A percentile compares a stretch with the other conserved stretches of the same genome.
These are phyloP conservation scores for Amylocarpus encephaloides DNA, from an alignment of 2,329 filamentous ascomycete species.

Conservation along the genomic window DNA sequence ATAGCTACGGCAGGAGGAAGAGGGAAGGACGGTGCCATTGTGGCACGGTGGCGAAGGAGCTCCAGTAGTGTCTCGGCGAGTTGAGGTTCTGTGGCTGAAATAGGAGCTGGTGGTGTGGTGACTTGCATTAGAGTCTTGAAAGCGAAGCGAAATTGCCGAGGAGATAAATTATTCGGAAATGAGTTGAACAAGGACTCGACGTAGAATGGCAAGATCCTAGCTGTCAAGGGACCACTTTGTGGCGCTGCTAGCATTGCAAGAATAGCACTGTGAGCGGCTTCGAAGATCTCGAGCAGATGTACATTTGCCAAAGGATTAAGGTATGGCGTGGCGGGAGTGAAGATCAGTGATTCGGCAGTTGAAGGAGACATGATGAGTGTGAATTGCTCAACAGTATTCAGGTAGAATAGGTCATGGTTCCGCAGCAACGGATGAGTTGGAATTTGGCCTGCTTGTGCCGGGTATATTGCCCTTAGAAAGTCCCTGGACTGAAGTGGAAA, in stretches of 20 bases:
- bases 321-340: constrained; percentile 58
- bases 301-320: constrained; percentile 39
- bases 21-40: constrained; percentile 44
- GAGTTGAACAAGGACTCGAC: constrained; percentile 60
- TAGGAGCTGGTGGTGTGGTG: constrained; percentile 55
- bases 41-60: constrained; percentile 53
- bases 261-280: constrained; percentile 65
- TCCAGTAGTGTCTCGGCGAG: constrained; percentile 60
- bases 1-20: constrained; percentile 28
- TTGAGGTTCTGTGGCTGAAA: constrained; percentile 55
- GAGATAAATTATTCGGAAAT: constrained; percentile 59
- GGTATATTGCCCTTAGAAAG: constrained; percentile 41
- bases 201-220: constrained; percentile 60
- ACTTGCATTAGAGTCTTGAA: constrained; percentile 63
- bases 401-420: constrained; percentile 64
- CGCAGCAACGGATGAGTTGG: constrained; percentile 58
- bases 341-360: constrained; percentile 53
- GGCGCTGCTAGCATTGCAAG: constrained; percentile 63
- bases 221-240: constrained; percentile 53
- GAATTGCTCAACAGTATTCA: constrained; percentile 66
- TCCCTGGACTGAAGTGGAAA: constrained; percentile 53
- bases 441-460: constrained; percentile 42
- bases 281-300: constrained; percentile 58
- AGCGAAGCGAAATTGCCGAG: constrained; percentile 63
- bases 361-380: constrained; percentile 49